Conservation (phyloP, 148 eudicot genomes). For the Spergularia bocconei region DNA sequence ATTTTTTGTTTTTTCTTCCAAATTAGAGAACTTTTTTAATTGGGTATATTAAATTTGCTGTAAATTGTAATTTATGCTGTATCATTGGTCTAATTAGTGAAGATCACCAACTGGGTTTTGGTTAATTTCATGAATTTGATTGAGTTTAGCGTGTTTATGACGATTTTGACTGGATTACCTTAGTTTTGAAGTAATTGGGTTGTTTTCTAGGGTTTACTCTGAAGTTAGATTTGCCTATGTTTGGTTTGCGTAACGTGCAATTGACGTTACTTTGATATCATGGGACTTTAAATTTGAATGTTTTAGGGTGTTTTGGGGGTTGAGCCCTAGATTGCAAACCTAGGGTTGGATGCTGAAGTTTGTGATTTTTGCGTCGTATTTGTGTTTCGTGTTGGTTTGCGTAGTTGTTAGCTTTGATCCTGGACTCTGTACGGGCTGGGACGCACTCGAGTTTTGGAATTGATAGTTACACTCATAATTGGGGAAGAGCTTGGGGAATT, state of each 20-base stretch:
- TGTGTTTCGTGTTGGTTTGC: background rate
- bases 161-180: background rate
- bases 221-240: no score
- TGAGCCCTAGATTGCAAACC: background rate
- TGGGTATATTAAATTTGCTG: conserved; percentile 11
- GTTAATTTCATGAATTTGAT: background rate
- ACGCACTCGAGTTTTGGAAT: background rate
- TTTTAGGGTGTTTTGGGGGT: background rate
- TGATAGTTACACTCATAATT: background rate
- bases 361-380: background rate
- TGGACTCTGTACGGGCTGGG: background rate
- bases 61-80: background rate
- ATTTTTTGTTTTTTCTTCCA: background rate
- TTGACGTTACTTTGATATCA: background rate
- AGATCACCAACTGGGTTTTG: background rate
- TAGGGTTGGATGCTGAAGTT: background rate
- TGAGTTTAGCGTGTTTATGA: background rate
- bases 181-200: background rate
- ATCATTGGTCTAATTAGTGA: background rate
- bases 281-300: background rate
- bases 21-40: background rate
- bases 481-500: background rate
- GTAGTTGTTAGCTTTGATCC: background rate
- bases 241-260: no score
- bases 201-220: conserved; percentile 5